Evolutionary conservation across 129 eudicot genomes (phyloP).

Genomic region (Helichrysum umbraculigerum): DNA sequence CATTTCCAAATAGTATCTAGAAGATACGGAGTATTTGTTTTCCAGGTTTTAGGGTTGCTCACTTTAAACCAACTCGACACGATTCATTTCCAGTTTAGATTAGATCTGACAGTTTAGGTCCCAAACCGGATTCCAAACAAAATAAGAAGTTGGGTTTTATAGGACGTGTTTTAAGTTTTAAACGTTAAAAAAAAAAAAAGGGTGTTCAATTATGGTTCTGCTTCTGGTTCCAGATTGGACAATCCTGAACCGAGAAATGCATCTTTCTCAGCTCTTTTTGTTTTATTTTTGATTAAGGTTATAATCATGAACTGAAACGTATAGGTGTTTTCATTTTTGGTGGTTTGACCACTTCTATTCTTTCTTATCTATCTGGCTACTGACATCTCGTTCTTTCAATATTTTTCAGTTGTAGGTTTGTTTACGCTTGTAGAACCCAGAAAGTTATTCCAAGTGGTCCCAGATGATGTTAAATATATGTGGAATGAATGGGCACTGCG

Average conservation of each 20-base stretch:
- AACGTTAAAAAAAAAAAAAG: neutral
- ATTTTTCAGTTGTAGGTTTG: conserved; percentile 35
- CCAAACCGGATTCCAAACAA: neutral
- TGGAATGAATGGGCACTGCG: conserved; percentile 50
- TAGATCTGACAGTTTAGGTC: neutral
- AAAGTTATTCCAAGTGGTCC: conserved; percentile 18
- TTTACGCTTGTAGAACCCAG: conserved; percentile 17
- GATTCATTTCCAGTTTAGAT: neutral
- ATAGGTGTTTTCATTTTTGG: neutral
- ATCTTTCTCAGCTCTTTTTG: too few species aligned
- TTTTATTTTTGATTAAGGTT: too few species aligned
- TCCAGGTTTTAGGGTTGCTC: neutral
- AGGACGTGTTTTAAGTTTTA: neutral
- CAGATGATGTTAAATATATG: conserved; percentile 18
- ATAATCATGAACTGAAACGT: too few species aligned
- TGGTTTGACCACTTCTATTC: neutral
- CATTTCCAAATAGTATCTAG: neutral
- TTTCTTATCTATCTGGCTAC: neutral
- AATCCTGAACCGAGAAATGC: neutral
- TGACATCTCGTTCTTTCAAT: neutral
- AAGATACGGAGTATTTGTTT: neutral
- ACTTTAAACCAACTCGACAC: too few species aligned
- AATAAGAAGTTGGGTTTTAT: neutral
- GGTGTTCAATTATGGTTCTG: too few species aligned
- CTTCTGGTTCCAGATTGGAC: neutral